These are phyloP conservation scores for Blastobotrys peoriensis DNA, from an alignment of 805 yeast genomes.

Conservation along the genomic window DNA sequence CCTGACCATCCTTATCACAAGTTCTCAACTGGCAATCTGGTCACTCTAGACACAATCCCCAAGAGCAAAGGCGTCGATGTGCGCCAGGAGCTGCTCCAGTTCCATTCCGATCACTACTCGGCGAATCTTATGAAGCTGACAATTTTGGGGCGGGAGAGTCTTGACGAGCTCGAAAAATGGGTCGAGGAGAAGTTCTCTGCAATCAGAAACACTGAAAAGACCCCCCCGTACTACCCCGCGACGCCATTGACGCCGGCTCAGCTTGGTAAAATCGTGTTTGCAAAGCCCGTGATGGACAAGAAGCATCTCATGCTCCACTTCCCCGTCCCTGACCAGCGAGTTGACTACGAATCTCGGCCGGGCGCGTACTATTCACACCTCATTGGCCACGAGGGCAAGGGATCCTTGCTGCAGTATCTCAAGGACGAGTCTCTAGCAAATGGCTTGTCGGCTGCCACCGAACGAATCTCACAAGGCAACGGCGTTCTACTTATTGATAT, in stretches of 20 bases:
- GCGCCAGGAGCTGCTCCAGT: constrained; percentile 72
- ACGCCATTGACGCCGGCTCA: constrained; percentile 47
- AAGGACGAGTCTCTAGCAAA: constrained; percentile 76
- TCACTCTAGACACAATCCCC: constrained; percentile 69
- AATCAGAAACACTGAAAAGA: constrained; percentile 47
- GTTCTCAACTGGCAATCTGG: constrained; percentile 83
- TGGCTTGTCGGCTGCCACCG: constrained; percentile 65
- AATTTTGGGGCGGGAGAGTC: constrained; percentile 71
- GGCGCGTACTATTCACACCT: constrained; percentile 69
- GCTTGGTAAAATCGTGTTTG: constrained; percentile 49
- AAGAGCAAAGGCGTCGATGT: constrained; percentile 56
- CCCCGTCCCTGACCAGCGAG: constrained; percentile 67
- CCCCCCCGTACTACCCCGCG: constrained; percentile 36
- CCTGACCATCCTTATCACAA: constrained; percentile 76
- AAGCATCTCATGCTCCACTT: constrained; percentile 64
- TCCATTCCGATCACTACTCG: constrained; percentile 67
- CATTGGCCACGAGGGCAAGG: constrained; percentile 88
- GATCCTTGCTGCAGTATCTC: constrained; percentile 67
- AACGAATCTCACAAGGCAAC: constrained; percentile 50
- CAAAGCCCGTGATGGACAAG: constrained; percentile 78
- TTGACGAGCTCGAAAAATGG: constrained; percentile 69
- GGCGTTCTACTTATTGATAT: constrained; percentile 63
- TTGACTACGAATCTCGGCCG: constrained; percentile 63
- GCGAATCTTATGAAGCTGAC: constrained; percentile 86
- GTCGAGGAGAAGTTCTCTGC: constrained; percentile 57